Percentiles rank a stretch among this genome's conserved stretches.
These are phyloP conservation scores for Hanseniaspora uvarum DNA, from an alignment of 1,139 yeast genomes.

Conservation along the genomic window DNA sequence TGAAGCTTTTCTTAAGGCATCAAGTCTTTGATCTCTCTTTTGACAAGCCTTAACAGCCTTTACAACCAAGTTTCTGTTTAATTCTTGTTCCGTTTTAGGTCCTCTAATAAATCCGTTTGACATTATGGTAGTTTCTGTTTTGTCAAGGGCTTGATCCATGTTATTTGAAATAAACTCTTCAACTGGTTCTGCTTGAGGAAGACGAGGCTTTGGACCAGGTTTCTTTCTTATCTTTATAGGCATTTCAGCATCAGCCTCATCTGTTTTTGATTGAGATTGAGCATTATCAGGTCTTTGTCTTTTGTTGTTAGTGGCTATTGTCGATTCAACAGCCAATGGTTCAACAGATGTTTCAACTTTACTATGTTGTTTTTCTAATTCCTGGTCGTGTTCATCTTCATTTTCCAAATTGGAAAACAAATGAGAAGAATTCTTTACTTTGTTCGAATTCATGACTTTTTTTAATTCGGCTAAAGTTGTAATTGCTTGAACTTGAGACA, in stretches of 20 bases:
- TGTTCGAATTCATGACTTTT: neutral
- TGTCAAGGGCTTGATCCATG: neutral
- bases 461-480: conserved; percentile 5
- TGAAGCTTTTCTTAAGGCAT: conserved; percentile 8
- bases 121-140: conserved; percentile 6
- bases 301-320: neutral
- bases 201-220: conserved; percentile 9
- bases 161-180: neutral
- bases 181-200: neutral
- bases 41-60: conserved; percentile 15
- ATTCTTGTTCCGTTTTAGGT: conserved; percentile 13
- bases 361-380: neutral
- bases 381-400: neutral
- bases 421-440: neutral
- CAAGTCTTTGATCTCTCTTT: conserved; percentile 15
- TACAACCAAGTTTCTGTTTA: conserved; percentile 10
- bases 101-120: conserved; percentile 17
- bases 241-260: no score
- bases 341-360: neutral
- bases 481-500: conserved; percentile 1
- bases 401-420: neutral
- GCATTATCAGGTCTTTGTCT: neutral
- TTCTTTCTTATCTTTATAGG: conserved; percentile 1
- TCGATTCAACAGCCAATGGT: neutral
- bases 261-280: neutral